Evolutionary conservation across 164 flowering plant genomes (phyloP).

Genomic region (Tinospora cordifolia): DNA sequence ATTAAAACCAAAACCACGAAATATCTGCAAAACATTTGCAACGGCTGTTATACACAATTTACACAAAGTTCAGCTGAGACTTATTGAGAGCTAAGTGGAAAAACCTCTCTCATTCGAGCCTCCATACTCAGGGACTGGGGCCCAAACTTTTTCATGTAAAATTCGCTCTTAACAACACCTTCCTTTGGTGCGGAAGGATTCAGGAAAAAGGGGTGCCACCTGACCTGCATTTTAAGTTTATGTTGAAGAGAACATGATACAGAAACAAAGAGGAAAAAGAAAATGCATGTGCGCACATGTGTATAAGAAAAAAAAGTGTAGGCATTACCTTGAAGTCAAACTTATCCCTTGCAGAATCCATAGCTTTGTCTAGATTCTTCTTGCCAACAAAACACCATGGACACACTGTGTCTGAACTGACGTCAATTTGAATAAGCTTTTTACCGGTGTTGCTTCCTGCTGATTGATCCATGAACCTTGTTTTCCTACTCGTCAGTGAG

Average conservation of each 20-base stretch:
- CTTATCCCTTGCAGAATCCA: constrained; percentile 53
- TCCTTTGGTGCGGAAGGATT: constrained; percentile 76
- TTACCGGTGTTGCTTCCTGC: constrained; percentile 27
- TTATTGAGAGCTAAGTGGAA: constrained; percentile 5
- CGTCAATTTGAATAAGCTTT: constrained; percentile 66
- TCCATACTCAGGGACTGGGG: constrained; percentile 36
- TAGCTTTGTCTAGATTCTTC: constrained; percentile 77
- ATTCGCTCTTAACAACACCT: constrained; percentile 58
- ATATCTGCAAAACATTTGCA: constrained; percentile 43
- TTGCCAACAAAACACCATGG: constrained; percentile 99
- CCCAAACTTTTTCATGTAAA: constrained; percentile 59
- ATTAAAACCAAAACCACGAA: constrained; percentile 49
- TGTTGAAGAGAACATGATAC: background rate
- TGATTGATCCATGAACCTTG: constrained; percentile 44
- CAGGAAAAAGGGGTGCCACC: constrained; percentile 81
- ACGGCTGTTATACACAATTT: background rate
- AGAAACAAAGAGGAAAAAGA: background rate
- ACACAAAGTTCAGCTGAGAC: background rate
- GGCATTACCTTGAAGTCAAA: constrained; percentile 69
- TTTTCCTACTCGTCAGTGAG: constrained; percentile 18
- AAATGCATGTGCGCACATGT: no score
- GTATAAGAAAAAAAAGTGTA: constrained; percentile 5
- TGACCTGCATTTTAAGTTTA: constrained; percentile 42
- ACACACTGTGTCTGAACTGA: constrained; percentile 82
- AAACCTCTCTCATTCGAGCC: constrained; percentile 73